phyloP scores from a whole-genome alignment of 2,329 filamentous ascomycete species.

The Verticillium nonalfalfae region DNA sequence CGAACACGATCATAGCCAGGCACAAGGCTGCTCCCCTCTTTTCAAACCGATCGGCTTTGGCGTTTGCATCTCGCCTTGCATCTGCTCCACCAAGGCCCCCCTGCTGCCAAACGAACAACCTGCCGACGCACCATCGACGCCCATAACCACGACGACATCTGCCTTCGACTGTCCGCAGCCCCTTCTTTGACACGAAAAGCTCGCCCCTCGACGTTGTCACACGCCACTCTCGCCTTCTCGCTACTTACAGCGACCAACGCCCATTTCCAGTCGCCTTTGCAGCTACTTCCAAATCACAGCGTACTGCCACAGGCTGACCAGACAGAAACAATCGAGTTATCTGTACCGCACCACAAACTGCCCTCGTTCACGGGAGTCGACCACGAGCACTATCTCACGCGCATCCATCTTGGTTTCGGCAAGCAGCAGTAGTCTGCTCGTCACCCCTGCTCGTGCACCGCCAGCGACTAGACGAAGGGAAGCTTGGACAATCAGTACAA shows the following conservation, averaged over 20 bases:
- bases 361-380: background rate
- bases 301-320: slow-evolving; percentile 17
- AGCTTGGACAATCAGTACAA: background rate
- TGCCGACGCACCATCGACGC: background rate
- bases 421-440: background rate
- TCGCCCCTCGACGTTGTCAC: background rate
- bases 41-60: background rate
- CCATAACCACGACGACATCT: slow-evolving; percentile 1
- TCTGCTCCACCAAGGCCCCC: background rate
- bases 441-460: background rate
- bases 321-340: slow-evolving; percentile 18
- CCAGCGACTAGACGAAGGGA: background rate
- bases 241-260: background rate
- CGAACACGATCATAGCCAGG: background rate
- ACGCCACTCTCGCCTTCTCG: background rate
- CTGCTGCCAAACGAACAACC: background rate
- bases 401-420: background rate
- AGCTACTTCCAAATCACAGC: slow-evolving; percentile 3
- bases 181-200: background rate
- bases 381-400: slow-evolving; percentile 4
- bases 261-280: slow-evolving; percentile 3
- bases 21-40: background rate
- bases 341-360: slow-evolving; percentile 10
- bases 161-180: background rate
- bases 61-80: background rate